phyloP scores from a whole-genome alignment of 2,329 filamentous ascomycete species.

The Curvularia lunata region DNA sequence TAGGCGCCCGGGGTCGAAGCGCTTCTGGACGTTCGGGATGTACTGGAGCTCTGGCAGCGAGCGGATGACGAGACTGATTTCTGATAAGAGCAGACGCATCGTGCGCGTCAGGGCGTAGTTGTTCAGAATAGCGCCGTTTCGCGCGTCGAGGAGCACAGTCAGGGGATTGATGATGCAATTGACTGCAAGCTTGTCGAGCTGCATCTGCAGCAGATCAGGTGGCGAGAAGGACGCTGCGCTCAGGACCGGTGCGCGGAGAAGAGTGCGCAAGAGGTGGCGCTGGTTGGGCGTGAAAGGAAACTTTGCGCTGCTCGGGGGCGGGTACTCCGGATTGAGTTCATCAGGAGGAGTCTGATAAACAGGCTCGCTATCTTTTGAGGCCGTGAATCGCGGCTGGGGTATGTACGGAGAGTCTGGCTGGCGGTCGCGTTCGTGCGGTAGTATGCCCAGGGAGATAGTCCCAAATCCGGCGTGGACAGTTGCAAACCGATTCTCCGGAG shows the following conservation, averaged over 20 bases:
- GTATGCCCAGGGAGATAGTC: constrained; percentile 62
- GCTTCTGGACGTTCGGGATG: constrained; percentile 64
- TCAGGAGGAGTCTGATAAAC: constrained; percentile 16
- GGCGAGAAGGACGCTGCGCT: constrained; percentile 65
- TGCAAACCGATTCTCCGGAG: constrained; percentile 56
- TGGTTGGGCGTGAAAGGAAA: constrained; percentile 52
- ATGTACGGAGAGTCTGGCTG: constrained; percentile 33
- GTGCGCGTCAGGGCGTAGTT: constrained; percentile 70
- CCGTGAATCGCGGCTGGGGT: constrained; percentile 24
- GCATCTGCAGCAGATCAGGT: constrained; percentile 70
- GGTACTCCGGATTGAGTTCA: constrained; percentile 24
- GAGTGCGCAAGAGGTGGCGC: constrained; percentile 68
- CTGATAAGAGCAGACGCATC: constrained; percentile 73
- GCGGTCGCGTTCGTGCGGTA: constrained; percentile 51
- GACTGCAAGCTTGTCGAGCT: constrained; percentile 80
- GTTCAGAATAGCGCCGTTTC: constrained; percentile 72
- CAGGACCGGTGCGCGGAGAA: constrained; percentile 68
- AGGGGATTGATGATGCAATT: constrained; percentile 80
- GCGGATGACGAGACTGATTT: constrained; percentile 75
- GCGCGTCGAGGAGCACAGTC: constrained; percentile 77
- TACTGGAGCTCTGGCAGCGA: constrained; percentile 74
- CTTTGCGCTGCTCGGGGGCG: constrained; percentile 22
- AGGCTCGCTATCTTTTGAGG: constrained; percentile 7
- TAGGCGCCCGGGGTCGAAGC: constrained; percentile 67
- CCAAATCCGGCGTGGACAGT: constrained; percentile 65